Percentiles rank a stretch among this genome's conserved stretches.
These are phyloP conservation scores for Hericium alpestre DNA, from an alignment of 768 basidiomycete species.

Conservation along the genomic window DNA sequence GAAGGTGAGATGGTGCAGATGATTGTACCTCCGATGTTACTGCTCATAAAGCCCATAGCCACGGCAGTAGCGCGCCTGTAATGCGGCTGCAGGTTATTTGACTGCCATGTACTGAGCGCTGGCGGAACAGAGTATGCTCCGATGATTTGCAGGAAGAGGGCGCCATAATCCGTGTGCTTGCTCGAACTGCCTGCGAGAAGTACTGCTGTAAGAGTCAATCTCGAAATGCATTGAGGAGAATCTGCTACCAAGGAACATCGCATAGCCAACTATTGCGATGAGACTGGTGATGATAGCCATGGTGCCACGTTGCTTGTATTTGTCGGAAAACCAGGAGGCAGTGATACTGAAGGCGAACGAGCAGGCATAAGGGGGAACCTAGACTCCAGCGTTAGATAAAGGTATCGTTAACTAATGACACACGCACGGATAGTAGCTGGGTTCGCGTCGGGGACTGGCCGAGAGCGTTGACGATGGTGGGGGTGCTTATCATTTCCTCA, in stretches of 20 bases:
- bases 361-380: slow-evolving; percentile 23
- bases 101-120: slow-evolving; percentile 16
- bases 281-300: slow-evolving; percentile 7
- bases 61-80: slow-evolving; percentile 22
- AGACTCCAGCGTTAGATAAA: background rate
- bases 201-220: background rate
- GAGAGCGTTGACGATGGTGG: slow-evolving; percentile 18
- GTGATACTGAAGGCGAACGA: slow-evolving; percentile 15
- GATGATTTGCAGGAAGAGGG: slow-evolving; percentile 21
- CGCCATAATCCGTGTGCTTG: slow-evolving; percentile 15
- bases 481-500: slow-evolving; percentile 12
- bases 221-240: too few species aligned
- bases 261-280: slow-evolving; percentile 9
- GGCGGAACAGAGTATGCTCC: slow-evolving; percentile 20
- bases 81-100: slow-evolving; percentile 23
- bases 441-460: slow-evolving; percentile 19
- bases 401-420: background rate
- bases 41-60: slow-evolving; percentile 16
- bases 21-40: slow-evolving; percentile 7
- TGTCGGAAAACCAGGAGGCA: slow-evolving; percentile 11
- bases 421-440: slow-evolving; percentile 18
- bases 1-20: background rate
- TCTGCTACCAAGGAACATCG: slow-evolving; percentile 10
- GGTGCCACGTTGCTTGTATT: slow-evolving; percentile 9
- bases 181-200: slow-evolving; percentile 9